Base-by-base conservation (phyloP, 768 basidiomycete species). In the Roridomyces roridus region DNA sequence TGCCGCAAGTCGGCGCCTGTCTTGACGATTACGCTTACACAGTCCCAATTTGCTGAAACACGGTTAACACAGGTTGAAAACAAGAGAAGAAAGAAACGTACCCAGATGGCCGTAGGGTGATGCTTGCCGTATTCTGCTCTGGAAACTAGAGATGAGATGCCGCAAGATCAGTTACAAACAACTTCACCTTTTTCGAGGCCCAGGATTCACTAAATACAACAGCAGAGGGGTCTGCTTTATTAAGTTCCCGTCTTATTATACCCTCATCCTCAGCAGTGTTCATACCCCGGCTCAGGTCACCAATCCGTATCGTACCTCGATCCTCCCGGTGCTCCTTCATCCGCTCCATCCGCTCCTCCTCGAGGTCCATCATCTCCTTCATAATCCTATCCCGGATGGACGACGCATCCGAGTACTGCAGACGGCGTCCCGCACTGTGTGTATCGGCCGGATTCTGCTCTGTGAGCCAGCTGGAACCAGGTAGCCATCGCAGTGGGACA, bases 71-170 rank as follows among this genome's bases (percentile, higher is more conserved):
- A n/a, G n/a, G n/a, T n/a, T n/a, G n/a, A n/a, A n/a, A n/a, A n/a
- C 43, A 23, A 47, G 20, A 29, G 39, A n/a, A 57, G 20, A 37
- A 48, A 41, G 43, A 53, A 37, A 76, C 74, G 68, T 79, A 81
- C 93, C 91, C 53, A 98, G 74, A 77, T 98, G 96, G 10, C 97
- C 97, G 77, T 98, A 99, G 0, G 97, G 96, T 15, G 96, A 98
- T 29, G 84, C 83, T 51, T 95, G 88, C 46, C 94, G 87, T 78
- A 99, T 96, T 55, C 97, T 85, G 70, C 88, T 90, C 90, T 90
- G 60, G 45, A 31, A 28, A 54, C 58, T 40, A 41, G 14, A 46
- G 18, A 39, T 25, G 12, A 48, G 28, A 29, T 36, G 9, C 35
- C 20, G 40, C 36, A 34, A n/a, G n/a, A n/a, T n/a, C n/a, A n/a